Conservation (phyloP, 768 basidiomycete genomes). For the Postia placenta region DNA sequence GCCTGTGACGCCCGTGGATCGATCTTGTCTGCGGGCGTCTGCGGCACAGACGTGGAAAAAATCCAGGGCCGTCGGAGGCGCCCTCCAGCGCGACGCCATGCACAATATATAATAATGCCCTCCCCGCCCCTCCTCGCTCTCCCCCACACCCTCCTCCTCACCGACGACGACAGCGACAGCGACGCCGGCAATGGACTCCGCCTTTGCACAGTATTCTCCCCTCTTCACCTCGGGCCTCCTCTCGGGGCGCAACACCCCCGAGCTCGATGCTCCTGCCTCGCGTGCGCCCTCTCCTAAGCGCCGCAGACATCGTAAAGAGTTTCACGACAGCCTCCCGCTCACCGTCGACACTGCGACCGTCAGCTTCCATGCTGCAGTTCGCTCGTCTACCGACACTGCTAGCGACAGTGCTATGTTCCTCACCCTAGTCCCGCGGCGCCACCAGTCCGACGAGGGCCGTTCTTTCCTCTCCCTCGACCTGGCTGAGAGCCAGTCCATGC, state of each 20-base stretch:
- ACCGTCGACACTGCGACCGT: slow-evolving; percentile 11
- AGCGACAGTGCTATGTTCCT: slow-evolving; percentile 38
- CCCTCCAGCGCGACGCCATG: background rate
- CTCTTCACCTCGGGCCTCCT: slow-evolving; percentile 63
- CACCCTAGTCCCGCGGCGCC: slow-evolving; percentile 37
- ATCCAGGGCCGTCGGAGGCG: background rate
- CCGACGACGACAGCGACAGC: background rate
- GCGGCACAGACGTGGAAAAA: background rate
- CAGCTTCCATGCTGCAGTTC: slow-evolving; percentile 11
- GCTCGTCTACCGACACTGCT: slow-evolving; percentile 10
- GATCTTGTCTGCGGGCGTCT: background rate
- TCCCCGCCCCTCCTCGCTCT: background rate
- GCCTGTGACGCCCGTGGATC: too few relatives aligned
- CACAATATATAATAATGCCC: background rate
- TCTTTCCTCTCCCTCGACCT: slow-evolving; percentile 70
- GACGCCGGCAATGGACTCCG: background rate
- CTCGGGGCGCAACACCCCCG: slow-evolving; percentile 25
- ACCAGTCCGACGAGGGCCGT: slow-evolving; percentile 30
- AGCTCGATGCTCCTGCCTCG: slow-evolving; percentile 15
- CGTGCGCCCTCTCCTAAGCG: slow-evolving; percentile 24
- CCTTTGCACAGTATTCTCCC: slow-evolving; percentile 44
- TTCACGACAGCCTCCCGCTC: slow-evolving; percentile 17
- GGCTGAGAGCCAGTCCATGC: slow-evolving; percentile 43
- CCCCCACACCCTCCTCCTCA: background rate
- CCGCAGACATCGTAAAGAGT: slow-evolving; percentile 2